Evolutionary conservation across 192 early-diverging fungal genomes (phyloP).

Genomic region (Coemansia sp.): DNA sequence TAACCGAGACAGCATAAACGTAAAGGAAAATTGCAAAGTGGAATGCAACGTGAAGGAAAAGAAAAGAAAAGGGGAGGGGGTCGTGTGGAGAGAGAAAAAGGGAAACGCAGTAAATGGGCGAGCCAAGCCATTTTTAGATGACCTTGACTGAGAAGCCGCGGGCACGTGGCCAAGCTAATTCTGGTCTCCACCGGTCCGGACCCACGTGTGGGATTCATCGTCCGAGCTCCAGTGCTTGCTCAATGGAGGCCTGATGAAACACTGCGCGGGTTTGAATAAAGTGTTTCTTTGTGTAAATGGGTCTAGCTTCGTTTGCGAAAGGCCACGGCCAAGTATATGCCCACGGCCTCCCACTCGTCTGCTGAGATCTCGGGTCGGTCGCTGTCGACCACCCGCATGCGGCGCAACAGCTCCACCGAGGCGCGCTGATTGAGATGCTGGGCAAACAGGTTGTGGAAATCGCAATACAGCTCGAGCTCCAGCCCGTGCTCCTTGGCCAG

Average conservation of each 20-base stretch:
- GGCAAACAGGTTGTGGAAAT: slow-evolving; percentile 81
- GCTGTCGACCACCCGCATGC: slow-evolving; percentile 80
- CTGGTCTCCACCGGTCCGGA: too few species aligned
- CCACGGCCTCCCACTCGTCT: slow-evolving; percentile 93
- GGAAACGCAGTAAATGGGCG: too few species aligned
- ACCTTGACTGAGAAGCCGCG: too few species aligned
- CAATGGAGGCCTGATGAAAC: too few species aligned
- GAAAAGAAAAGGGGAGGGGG: too few species aligned
- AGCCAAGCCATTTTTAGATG: too few species aligned
- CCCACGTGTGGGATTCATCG: too few species aligned
- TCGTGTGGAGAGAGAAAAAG: not conserved
- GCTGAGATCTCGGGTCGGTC: slow-evolving; percentile 58
- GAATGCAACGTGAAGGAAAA: not conserved
- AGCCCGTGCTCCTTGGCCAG: slow-evolving; percentile 81
- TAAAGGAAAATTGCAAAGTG: slow-evolving; percentile 4
- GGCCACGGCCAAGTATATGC: slow-evolving; percentile 47
- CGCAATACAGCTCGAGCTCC: slow-evolving; percentile 64
- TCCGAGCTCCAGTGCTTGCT: too few species aligned
- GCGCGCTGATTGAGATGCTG: slow-evolving; percentile 55
- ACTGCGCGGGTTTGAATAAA: too few species aligned
- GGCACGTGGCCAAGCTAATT: too few species aligned
- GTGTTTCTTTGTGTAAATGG: too few species aligned
- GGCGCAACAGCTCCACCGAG: slow-evolving; percentile 60
- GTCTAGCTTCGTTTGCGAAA: too few species aligned
- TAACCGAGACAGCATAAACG: slow-evolving; percentile 34